Evolutionary conservation across 1,284 basidiomycete genomes (phyloP), one percentile per base, ranked within the genome.

Genomic region (Caloboletus firmus): DNA sequence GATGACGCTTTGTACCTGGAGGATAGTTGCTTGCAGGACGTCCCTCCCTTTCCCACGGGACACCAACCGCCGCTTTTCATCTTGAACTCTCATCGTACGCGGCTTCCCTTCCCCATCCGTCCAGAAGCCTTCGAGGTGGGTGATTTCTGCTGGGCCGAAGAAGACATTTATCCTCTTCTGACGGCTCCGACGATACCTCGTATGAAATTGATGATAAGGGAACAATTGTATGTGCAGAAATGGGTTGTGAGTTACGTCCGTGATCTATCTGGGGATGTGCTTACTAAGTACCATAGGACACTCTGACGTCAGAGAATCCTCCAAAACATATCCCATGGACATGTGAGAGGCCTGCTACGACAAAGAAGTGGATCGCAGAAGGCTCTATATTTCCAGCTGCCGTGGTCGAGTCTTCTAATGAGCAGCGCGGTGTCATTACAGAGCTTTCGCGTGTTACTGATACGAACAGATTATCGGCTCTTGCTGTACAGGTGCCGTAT

Each of bases 141-240:
- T 41, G 67, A 61, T 42, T 45, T 63, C 32, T 57, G 31, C 28
- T 15, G 45, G 32, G 62, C 60, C 30, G 64, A 69, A 54, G 58
- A 56, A 32, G 45, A 43, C 20, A 4, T 22, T 36, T 36, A 31
- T 43, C 52, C 52, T 22, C 53, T 69, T 41, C 44, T 77, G 45
- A 76, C 79, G n/a, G 67, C 71, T 28, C 82, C 82, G 10, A 84
- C 82, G 0, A 63, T 71, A n/a, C 80, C 79, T 31, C 76, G 83
- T 39, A 72, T 85, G 57, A 74, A 70, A 48, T 59, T 73, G 46
- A 74, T 84, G 71, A 63, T 80, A 28, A 76, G 73, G 60, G 82
- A 84, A 62, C 75, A 72, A 39, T 61, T 80, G 31, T 77, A 73
- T 53, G 73, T 84, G 32, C 69, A 70, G 49, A 74, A 74, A 57